A percentile compares a stretch with the other conserved stretches of the same genome.
Conservation (phyloP, 495 filamentous ascomycete genomes). For the Aspergillus sclerotiicarbonarius region DNA sequence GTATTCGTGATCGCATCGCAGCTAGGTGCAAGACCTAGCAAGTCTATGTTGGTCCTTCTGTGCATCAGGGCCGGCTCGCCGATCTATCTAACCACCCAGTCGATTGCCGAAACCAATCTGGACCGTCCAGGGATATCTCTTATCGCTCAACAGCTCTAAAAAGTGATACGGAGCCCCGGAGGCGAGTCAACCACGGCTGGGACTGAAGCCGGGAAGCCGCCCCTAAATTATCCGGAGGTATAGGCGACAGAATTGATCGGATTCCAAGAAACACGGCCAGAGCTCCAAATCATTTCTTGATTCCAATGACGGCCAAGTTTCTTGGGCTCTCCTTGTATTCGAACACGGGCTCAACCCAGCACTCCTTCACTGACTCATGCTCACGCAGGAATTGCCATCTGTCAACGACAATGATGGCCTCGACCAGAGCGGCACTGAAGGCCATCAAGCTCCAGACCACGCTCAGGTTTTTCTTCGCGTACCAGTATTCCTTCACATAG, state of each 20-base stretch:
- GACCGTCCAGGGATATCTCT: no score
- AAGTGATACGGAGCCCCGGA: no score
- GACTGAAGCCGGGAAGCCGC: no score
- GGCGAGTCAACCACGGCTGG: no score
- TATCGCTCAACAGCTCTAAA: no score
- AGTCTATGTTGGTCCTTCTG: not conserved
- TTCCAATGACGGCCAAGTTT: slow-evolving; percentile 85
- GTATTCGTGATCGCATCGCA: slow-evolving; percentile 2
- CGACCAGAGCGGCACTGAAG: slow-evolving; percentile 83
- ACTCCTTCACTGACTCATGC: slow-evolving; percentile 61
- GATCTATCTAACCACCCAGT: not conserved
- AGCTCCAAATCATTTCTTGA: slow-evolving; percentile 59
- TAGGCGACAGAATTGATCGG: not conserved
- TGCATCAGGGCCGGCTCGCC: not conserved
- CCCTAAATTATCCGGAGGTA: not conserved
- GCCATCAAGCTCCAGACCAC: slow-evolving; percentile 93
- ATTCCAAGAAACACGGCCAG: not conserved
- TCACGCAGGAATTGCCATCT: slow-evolving; percentile 87
- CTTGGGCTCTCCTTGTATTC: slow-evolving; percentile 84
- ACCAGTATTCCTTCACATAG: slow-evolving; percentile 63
- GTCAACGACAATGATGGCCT: slow-evolving; percentile 88
- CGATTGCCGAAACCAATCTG: no score
- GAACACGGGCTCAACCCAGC: slow-evolving; percentile 92
- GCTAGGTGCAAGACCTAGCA: not conserved
- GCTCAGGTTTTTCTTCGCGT: slow-evolving; percentile 78